Evolutionary conservation across 2,329 filamentous ascomycete species (phyloP).

Genomic region (Aspergillus latus): DNA sequence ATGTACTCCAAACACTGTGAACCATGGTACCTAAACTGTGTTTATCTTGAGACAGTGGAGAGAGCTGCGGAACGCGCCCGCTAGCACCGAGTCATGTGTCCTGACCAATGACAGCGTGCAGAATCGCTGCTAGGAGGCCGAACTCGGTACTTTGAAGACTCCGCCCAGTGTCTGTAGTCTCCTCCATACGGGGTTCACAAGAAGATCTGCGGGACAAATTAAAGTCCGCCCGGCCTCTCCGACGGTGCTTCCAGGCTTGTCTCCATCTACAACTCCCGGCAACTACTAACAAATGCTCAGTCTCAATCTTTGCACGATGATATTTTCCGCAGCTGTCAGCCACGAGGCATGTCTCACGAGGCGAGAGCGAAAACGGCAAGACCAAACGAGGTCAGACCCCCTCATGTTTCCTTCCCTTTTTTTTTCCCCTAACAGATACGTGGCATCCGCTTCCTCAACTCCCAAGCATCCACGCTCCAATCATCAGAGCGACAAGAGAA

Average conservation of each 20-base stretch:
- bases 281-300: background rate
- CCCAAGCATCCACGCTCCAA: background rate
- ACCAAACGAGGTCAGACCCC: background rate
- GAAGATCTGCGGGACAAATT: background rate
- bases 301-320: background rate
- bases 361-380: background rate
- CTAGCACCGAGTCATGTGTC: background rate
- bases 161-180: too few species aligned
- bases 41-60: background rate
- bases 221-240: background rate
- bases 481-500: background rate
- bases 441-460: slow-evolving; percentile 2
- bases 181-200: background rate
- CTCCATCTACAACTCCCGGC: background rate
- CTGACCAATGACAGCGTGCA: too few species aligned
- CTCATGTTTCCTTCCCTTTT: background rate
- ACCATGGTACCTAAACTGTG: background rate
- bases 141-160: too few species aligned
- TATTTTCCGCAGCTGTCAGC: background rate
- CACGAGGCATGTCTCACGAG: background rate
- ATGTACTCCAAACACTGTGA: background rate
- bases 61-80: background rate
- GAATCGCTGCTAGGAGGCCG: too few species aligned
- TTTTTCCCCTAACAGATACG: background rate
- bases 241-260: background rate